Percentiles rank a stretch among this genome's conserved stretches.
phyloP scores from a whole-genome alignment of 164 flowering plant species.

The Berberis thunbergii region DNA sequence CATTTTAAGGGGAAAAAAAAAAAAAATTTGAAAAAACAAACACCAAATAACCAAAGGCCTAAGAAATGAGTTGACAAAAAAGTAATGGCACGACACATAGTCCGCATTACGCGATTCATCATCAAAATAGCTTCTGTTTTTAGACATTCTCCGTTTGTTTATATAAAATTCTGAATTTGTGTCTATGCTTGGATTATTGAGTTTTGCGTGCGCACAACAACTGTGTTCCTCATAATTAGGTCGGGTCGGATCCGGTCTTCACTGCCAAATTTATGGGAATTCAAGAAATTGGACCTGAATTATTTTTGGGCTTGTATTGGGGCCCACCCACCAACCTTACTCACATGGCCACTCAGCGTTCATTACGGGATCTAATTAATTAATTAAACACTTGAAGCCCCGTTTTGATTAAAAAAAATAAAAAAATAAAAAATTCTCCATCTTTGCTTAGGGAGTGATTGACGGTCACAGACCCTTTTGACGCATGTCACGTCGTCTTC shows the following conservation, averaged over 20 bases:
- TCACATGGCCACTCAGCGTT: neutral
- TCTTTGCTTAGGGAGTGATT: slow-evolving; percentile 9
- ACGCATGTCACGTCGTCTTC: neutral
- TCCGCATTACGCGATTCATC: too few species aligned
- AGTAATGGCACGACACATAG: too few species aligned
- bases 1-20: too few species aligned
- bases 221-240: neutral
- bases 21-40: too few species aligned
- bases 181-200: neutral
- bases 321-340: neutral
- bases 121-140: too few species aligned
- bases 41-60: too few species aligned
- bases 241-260: neutral
- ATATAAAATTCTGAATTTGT: too few species aligned
- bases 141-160: too few species aligned
- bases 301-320: neutral
- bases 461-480: neutral
- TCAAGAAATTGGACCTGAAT: too few species aligned
- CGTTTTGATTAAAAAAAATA: too few species aligned
- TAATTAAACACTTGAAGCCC: too few species aligned
- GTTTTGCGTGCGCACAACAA: neutral
- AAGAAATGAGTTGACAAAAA: too few species aligned
- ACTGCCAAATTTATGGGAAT: neutral
- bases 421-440: neutral
- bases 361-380: neutral